phyloP scores from a whole-genome alignment of 1,284 basidiomycete genomes.

The Rhodotorula sp. region DNA sequence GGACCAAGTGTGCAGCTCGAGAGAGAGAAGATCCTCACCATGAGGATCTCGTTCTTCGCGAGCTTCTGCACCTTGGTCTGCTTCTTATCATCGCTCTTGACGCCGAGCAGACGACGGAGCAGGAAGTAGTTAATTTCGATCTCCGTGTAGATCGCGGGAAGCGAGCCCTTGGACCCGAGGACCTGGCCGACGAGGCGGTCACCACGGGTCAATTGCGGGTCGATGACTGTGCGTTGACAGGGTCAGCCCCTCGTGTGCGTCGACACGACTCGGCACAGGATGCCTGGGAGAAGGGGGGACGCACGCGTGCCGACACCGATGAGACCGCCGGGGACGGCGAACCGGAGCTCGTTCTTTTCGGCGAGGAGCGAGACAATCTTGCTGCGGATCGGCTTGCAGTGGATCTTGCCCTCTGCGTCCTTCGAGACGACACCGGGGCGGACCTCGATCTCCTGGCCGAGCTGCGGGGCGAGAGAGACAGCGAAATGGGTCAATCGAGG shows the following conservation, averaged over 20 bases:
- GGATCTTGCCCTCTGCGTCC: conserved; percentile 84
- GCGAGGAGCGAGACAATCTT: conserved; percentile 88
- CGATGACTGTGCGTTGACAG: conserved; percentile 31
- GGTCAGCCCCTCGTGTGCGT: background rate
- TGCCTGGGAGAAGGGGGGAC: background rate
- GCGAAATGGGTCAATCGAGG: background rate
- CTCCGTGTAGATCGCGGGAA: conserved; percentile 89
- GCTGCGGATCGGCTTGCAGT: conserved; percentile 91
- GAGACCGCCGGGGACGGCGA: conserved; percentile 94
- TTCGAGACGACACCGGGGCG: conserved; percentile 96
- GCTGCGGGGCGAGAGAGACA: conserved; percentile 41
- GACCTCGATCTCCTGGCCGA: conserved; percentile 96
- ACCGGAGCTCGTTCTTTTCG: conserved; percentile 90
- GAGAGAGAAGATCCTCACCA: conserved; percentile 50
- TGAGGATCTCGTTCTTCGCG: conserved; percentile 84
- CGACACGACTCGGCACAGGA: background rate
- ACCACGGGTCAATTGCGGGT: conserved; percentile 90
- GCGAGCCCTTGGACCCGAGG: conserved; percentile 85
- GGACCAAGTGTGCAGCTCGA: conserved; percentile 48
- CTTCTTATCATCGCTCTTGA: conserved; percentile 97
- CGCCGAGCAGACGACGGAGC: conserved; percentile 90
- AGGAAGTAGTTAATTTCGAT: conserved; percentile 90
- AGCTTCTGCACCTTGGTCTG: conserved; percentile 94
- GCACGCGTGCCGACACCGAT: conserved; percentile 93
- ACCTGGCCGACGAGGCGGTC: conserved; percentile 97